Conservation (phyloP, 768 basidiomycete species). For the Bullera alba region DNA sequence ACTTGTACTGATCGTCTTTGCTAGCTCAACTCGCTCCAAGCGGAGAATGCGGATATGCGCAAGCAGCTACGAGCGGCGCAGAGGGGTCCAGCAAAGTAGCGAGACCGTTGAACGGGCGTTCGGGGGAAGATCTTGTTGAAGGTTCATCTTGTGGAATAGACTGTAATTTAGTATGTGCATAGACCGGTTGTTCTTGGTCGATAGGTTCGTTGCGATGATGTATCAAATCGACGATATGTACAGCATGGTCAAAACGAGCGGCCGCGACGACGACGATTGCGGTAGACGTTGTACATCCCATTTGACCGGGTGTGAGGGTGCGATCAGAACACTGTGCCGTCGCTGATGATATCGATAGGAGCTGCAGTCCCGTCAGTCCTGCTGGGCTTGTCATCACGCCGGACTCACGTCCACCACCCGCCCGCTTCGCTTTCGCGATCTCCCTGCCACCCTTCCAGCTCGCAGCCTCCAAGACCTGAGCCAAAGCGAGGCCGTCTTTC, state of each 20-base stretch:
- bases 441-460: conserved; percentile 97
- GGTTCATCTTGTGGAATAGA: no score
- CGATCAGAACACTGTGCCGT: conserved; percentile 13
- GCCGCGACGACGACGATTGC: no score
- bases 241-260: no score
- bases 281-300: no score
- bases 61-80: conserved; percentile 19
- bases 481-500: conserved; percentile 61
- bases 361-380: neutral
- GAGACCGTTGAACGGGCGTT: no score
- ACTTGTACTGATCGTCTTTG: conserved; percentile 3
- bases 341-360: conserved; percentile 14
- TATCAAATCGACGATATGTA: no score
- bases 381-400: neutral
- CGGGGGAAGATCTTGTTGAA: no score
- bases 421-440: conserved; percentile 72
- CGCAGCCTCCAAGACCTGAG: conserved; percentile 86
- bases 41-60: conserved; percentile 37
- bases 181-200: no score
- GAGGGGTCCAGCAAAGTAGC: no score
- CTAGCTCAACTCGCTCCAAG: conserved; percentile 40
- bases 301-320: no score
- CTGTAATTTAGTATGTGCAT: no score
- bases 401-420: conserved; percentile 56
- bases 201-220: no score